Base-by-base conservation (phyloP, 169 alveolate genomes). In the Plasmodium knowlesi region DNA sequence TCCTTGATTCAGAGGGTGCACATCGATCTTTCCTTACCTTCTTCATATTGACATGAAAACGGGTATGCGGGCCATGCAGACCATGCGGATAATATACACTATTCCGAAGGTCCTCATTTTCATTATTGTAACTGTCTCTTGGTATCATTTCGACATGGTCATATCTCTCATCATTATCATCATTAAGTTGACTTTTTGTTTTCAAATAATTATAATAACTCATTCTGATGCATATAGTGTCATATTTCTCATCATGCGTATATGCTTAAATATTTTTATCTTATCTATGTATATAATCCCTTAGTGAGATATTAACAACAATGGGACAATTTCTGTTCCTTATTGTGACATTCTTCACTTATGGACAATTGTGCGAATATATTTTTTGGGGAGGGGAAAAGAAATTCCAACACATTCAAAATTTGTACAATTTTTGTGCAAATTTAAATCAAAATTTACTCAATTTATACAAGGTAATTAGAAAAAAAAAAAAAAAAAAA, bases 161-260 rank as follows among this genome's bases (percentile, higher is more conserved):
- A 70, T 70, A 72, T 37, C 74, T 39, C 9, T 82, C 80, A 83
- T 71, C 39, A 43, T 71, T 25, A 43, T 86, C 67, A 74, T 83
- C 16, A 41, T 46, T 10, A 41, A 25, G 32, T 9, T 84, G 57
- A 22, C 37, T 78, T 76, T 76, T 76, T 37, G 74, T 53, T 34
- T 53, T 54, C 80, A 54, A 54, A 74, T 50, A 53, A 39, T 86
- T 78, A 34, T 74, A 86, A 74, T 74, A 53, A 86, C 70, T 57
- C 85, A 86, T 86, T 74, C 28, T 86, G 22, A 50, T 74, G 41
- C 61, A 12, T 74, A 53, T 70, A 53, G n/a, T 50, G 39, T 53
- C 93, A 86, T 86, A 76, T 78, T 86, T 70, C 79, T 86, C 61
- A 78, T 86, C 80, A 50, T 19, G 37, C 22, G 78, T 25, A 57